phyloP scores from a whole-genome alignment of 148 eudicot species.

The Amaranthus palmeri region DNA sequence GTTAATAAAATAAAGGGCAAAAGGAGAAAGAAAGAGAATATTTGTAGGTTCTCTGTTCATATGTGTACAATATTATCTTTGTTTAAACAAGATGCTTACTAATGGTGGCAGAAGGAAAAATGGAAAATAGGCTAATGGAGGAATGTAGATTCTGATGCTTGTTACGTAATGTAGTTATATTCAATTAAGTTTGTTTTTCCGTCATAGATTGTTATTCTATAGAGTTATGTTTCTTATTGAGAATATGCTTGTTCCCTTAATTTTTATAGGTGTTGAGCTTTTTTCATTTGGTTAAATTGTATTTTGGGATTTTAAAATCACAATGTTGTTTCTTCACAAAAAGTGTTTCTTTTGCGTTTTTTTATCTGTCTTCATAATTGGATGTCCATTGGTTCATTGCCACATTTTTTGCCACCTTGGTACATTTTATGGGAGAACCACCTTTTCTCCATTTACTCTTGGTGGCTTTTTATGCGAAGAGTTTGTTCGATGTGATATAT shows the following conservation, averaged over 20 bases:
- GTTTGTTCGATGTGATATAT: conserved; percentile 13
- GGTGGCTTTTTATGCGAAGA: conserved; percentile 20
- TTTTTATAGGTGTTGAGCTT: conserved; percentile 28
- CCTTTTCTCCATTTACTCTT: conserved; percentile 17
- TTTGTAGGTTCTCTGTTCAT: conserved; percentile 20
- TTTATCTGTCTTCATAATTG: conserved; percentile 16
- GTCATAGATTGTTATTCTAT: conserved; percentile 18
- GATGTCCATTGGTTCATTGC: conserved; percentile 19
- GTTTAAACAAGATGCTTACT: conserved; percentile 18
- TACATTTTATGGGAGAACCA: conserved; percentile 2
- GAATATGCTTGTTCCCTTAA: conserved; percentile 33
- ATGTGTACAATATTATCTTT: conserved; percentile 11
- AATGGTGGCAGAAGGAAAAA: conserved; percentile 5
- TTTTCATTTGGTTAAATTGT: conserved; percentile 23
- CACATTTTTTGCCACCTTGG: conserved; percentile 14
- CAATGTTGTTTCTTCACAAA: conserved; percentile 34
- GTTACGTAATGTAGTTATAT: conserved; percentile 30
- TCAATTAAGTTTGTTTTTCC: conserved; percentile 25
- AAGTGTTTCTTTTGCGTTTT: conserved; percentile 25
- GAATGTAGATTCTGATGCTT: conserved; percentile 53
- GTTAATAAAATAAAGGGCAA: background rate
- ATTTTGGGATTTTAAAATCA: conserved; percentile 2
- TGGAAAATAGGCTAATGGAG: conserved; percentile 20
- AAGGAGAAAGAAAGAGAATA: background rate
- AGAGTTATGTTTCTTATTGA: conserved; percentile 16